Evolutionary conservation across 129 eudicot genomes (phyloP), one percentile per base, ranked within the genome.

Genomic region (Flaveria sonorensis): DNA sequence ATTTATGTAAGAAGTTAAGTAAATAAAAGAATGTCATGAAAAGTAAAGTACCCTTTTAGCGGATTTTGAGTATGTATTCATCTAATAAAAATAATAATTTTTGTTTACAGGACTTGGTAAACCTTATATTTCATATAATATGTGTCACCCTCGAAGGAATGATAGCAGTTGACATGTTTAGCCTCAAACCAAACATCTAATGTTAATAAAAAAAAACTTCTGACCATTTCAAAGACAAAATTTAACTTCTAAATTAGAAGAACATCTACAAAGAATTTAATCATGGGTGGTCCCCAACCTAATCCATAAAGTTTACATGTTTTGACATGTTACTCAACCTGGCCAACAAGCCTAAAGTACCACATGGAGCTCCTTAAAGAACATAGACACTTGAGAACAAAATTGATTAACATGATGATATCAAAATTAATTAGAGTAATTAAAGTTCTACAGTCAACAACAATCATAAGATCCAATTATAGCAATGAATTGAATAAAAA

Each of bases 401-500:
- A 24, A 32, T 59, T 11, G 61, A 66, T 79, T 53, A 36, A 20
- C 55, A 20, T 45, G 36, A 45, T 12, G 55, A 23, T 24, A 47
- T 26, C 0, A 73, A 65, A 50, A 64, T 46, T 32, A 62, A 28
- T 19, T 46, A 32, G 3, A 24, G 30, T n/a, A 20, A 60, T 46
- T 43, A 60, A 46, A 70, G 28, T 65, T 76, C 16, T 51, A 76
- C 20, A 39, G 21, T 13, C 57, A 70, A 60, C 61, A 68, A 77
- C 2, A 70, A 46, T 59, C 39, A 78, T 57, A 71, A 36, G 11
- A 70, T 79, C 78, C 30, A 61, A 50, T 62, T 36, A 62, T 71
- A 32, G 73, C 59, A 71, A 36, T 71, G 28, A 71, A 79, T 50
- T 65, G 15, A 71, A 46, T 20, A 6, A 72, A n/a, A 68, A 66